Conservation (phyloP, 1,284 basidiomycete species). For the Boletus austroedulis region DNA sequence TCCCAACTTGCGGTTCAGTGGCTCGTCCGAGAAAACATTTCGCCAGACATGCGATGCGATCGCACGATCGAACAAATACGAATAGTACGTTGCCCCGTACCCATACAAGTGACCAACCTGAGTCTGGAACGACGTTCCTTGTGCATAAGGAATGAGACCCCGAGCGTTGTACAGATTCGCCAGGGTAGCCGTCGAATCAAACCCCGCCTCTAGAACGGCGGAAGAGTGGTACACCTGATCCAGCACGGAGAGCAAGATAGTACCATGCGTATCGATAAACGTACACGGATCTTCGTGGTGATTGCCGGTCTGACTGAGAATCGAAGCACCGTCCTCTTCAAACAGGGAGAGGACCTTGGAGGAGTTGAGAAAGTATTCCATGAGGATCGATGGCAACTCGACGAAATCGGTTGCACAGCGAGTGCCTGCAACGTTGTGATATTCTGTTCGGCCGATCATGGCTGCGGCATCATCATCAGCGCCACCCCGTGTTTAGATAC, state of each 20-base stretch:
- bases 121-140: constrained; percentile 88
- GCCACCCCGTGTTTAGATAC: not conserved
- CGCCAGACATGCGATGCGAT: constrained; percentile 91
- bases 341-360: constrained; percentile 82
- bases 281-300: constrained; percentile 70
- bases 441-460: constrained; percentile 97
- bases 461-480: constrained; percentile 48
- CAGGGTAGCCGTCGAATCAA: constrained; percentile 72
- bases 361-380: constrained; percentile 95
- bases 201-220: constrained; percentile 48
- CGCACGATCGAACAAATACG: constrained; percentile 93
- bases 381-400: constrained; percentile 95
- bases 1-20: constrained; percentile 63
- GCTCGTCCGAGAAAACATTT: constrained; percentile 68
- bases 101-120: constrained; percentile 96
- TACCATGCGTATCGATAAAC: constrained; percentile 84
- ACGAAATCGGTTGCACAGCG: constrained; percentile 99
- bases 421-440: constrained; percentile 97
- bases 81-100: constrained; percentile 97
- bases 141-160: constrained; percentile 79
- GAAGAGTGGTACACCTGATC: constrained; percentile 91
- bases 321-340: constrained; percentile 46
- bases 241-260: constrained; percentile 86
- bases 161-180: constrained; percentile 63
- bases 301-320: constrained; percentile 47